Evolutionary conservation across 1,284 basidiomycete genomes (phyloP), one percentile per base, ranked within the genome.

Genomic region (Microbotryum intermedium): DNA sequence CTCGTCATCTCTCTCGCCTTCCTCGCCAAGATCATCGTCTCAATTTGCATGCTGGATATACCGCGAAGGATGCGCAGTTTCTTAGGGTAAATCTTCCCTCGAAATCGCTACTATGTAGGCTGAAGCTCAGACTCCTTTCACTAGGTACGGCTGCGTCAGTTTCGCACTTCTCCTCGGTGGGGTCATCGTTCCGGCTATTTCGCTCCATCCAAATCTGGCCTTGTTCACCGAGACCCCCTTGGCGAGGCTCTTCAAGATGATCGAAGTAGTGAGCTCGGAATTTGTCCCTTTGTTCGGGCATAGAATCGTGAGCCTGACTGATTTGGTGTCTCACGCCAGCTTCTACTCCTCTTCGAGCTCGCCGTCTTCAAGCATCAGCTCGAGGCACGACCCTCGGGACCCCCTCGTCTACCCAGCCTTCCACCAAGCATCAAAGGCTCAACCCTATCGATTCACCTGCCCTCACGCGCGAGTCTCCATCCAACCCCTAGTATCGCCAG

Each of bases 331-430:
- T 21, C 20, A 9, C 13, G 5, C 10, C 45, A 59, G 57, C 50
- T 43, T 42, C 45, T 52, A 23, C 54, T 54, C 52, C 46, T 54
- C 21, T 47, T 59, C 57, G 43, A 53, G 46, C 21, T 26, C 46
- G 46, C 21, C 20, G 20, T 21, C 21, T 47, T 21, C 46, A 26
- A 2, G 18, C 21, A 26, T 20, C 21, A 26, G 11, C 25, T 21
- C n/a, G 25, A 21, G 7, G 25, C 46, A 6, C 46, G 8, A 47
- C 46, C 21, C 20, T 47, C 46, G 11, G 46, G 46, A 21, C 46
- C 16, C 8, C 25, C 25, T 47, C 25, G n/a, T 23, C 25, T 47
- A 4, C 25, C 46, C 18, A 21, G 46, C 46, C n/a, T 47, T 26
- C 46, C 25, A 21, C 25, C 46, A 16, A 26, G n/a, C n/a, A 21